Conservation (phyloP, 2,329 filamentous ascomycete species). For the Sarocladiaceae sp. region DNA sequence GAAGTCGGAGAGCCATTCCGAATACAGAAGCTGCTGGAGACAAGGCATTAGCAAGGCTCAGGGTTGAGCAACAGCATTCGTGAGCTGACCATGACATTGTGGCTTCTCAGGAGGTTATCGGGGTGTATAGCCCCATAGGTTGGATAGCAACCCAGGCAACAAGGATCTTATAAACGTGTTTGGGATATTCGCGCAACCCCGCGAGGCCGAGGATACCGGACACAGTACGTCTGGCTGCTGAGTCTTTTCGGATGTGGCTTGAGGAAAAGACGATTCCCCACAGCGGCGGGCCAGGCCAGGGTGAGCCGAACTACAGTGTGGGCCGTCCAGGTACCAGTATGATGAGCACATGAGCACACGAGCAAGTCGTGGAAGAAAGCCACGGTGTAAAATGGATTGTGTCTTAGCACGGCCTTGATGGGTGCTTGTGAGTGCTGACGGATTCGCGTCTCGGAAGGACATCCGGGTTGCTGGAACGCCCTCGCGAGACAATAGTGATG, state of each 20-base stretch:
- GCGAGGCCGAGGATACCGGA: constrained; percentile 3
- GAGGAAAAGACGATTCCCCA: constrained; percentile 5
- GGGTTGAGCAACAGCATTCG: too few relatives aligned
- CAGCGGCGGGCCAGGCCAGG: constrained; percentile 7
- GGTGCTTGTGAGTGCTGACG: too few relatives aligned
- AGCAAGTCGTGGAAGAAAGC: background rate
- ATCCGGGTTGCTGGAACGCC: too few relatives aligned
- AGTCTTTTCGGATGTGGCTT: background rate
- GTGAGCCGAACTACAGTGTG: constrained; percentile 5
- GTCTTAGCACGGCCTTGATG: too few relatives aligned
- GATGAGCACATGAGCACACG: constrained; percentile 7
- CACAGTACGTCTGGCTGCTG: background rate
- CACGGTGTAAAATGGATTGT: too few relatives aligned
- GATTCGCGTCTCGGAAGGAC: too few relatives aligned
- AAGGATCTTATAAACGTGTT: background rate
- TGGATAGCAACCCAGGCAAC: background rate
- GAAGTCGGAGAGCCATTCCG: constrained; percentile 6
- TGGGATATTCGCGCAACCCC: constrained; percentile 7
- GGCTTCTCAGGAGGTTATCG: too few relatives aligned
- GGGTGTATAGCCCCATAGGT: too few relatives aligned
- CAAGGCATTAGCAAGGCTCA: too few relatives aligned
- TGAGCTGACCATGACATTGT: too few relatives aligned
- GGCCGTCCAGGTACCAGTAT: constrained; percentile 6
- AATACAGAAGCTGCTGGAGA: constrained; percentile 6
- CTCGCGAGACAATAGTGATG: too few relatives aligned